Evolutionary conservation across 2,329 filamentous ascomycete species (phyloP), one percentile per base, ranked within the genome.

Genomic region (Alternaria brassicae): DNA sequence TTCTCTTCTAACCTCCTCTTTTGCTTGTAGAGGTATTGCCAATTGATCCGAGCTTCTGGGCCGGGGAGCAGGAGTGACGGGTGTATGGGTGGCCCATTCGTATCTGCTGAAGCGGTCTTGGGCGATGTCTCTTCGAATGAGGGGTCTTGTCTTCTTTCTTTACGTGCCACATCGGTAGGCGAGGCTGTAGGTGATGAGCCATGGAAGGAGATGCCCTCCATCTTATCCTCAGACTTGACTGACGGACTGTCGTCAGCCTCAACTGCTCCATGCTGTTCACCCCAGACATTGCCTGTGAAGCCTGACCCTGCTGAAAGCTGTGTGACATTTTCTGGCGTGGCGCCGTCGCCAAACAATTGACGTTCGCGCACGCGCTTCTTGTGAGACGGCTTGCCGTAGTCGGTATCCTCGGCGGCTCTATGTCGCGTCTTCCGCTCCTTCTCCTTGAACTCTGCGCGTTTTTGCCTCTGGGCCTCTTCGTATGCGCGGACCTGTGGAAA

Each of bases 11-110:
- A 81, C 21, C 88, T 85, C 56, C 89, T 86, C 60, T 95, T 89
- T 82, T 97, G 91, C 65, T 91, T 92, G 80, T 97, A 99, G 1
- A 99, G 83, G 74, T 95, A 92, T 53, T 93, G 91, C 93, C 94
- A 99, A 77, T 96, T 97, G 47, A 98, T 81, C 69, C 87, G 90
- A 58, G 88, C 72, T 73, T 83, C 71, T 71, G 82, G 62, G 68
- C 63, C 68, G 13, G 71, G 63, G 2, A 78, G 67, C 15, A 78
- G 47, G 19, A 79, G 63, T 6, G 74, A 65, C 2, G 76, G 75
- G 13, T 69, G 67, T 30, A 79, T 65, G 3, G 76, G 76, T 4
- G 66, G 53, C 3, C 51, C 54, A 3, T n/a, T 30, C 2, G 19
- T 30, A 17, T 41, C 42, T 36, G 19, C 36, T 25, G 34, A 13